These are phyloP conservation scores for Gastrolobium bilobum DNA, from an alignment of 306 rosid genomes.

Conservation along the genomic window DNA sequence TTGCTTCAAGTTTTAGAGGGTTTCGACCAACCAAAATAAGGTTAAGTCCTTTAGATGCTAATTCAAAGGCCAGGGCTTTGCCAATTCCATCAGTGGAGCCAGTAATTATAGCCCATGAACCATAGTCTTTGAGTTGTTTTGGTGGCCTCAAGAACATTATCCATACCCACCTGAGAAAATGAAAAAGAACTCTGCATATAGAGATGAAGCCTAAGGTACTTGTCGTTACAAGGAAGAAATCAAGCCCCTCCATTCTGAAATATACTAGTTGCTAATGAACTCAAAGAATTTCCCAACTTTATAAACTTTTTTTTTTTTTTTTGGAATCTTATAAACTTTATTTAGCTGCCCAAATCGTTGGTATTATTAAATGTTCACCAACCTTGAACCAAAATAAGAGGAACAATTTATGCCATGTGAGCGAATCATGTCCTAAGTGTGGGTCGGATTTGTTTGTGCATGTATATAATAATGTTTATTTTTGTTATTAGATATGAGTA, in stretches of 20 bases:
- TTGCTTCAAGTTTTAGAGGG: conserved; percentile 50
- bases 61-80: conserved; percentile 71
- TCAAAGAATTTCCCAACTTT: background rate
- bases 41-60: conserved; percentile 72
- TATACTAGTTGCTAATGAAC: background rate
- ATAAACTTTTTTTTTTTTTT: background rate
- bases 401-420: too few relatives aligned
- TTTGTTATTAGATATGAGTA: too few relatives aligned
- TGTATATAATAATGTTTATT: too few relatives aligned
- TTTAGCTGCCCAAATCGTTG: too few relatives aligned
- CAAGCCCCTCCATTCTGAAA: conserved; percentile 36
- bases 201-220: conserved; percentile 57
- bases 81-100: conserved; percentile 95
- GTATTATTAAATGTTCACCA: too few relatives aligned
- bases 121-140: conserved; percentile 70
- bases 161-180: conserved; percentile 63
- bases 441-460: too few relatives aligned
- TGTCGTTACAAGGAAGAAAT: conserved; percentile 41
- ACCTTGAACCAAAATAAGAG: too few relatives aligned
- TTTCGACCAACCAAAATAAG: conserved; percentile 62
- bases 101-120: conserved; percentile 83
- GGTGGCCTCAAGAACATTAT: conserved; percentile 62
- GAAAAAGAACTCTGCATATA: conserved; percentile 34
- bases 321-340: too few relatives aligned
- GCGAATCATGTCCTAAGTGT: too few relatives aligned